Evolutionary conservation across 139 green algal species (phyloP), one percentile per base, ranked within the genome.

Genomic region (Coccomyxa sp.): DNA sequence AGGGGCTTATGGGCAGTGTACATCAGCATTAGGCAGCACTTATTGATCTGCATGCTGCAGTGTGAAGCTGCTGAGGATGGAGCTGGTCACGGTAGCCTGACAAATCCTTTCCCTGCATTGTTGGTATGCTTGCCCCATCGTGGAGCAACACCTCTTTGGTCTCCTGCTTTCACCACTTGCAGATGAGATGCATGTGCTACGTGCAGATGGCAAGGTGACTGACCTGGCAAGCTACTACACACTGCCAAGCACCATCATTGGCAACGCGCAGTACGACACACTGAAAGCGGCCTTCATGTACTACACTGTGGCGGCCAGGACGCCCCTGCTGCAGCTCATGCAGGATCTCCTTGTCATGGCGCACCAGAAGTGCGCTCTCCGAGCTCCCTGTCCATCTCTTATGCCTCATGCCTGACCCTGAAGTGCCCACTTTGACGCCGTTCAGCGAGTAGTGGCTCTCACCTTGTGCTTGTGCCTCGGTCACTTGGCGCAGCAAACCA

Each of bases 151-250:
- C n/a, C 38, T 51, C 38, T 3, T 3, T 51, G 7, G 38, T 51
- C 7, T 11, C 7, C 38, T 3, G 3, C 7, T 51, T 51, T 11
- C 7, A 7, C 38, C 38, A 51, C 38, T 51, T 51, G 38, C 38
- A 51, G 3, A 51, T 51, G 38, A 51, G 38, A 51, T 51, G 38
- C 3, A 7, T 51, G 7, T 51, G 38, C 38, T 51, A 51, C 0
- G 66, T 82, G 82, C 83, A 68, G 83, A 85, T 27, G 88, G 92
- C 12, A 60, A 82, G 25, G 83, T 99, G n/a, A 98, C 93, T 9
- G 97, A 98, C 85, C 79, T 99, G 27, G 82, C 94, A 28, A 95
- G 89, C 85, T 99, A 98, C 90, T 99, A 99, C 94, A 96, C 95
- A 23, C 91, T 99, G 76, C 95, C 94, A 25, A 96, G 90, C 59